Percentiles rank a stretch among this genome's conserved stretches.
Evolutionary conservation across 1,284 basidiomycete genomes (phyloP).

Genomic region (Ganoderma multipileum): DNA sequence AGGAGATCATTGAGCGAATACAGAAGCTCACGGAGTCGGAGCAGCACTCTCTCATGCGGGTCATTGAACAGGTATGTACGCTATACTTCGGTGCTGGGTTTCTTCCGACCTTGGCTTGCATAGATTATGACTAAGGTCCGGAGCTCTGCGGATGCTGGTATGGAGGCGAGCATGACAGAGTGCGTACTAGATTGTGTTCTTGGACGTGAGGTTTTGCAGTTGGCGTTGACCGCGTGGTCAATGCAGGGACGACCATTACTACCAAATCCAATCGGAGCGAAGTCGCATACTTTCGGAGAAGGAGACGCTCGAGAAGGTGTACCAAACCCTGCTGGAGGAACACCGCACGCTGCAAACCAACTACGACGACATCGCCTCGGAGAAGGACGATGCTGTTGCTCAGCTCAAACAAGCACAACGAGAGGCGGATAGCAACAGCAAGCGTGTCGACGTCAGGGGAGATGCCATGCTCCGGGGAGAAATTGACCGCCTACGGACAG

Average conservation of each 20-base stretch:
- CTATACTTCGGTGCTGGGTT: too few relatives aligned
- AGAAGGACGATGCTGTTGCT: constrained; percentile 73
- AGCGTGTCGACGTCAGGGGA: constrained; percentile 66
- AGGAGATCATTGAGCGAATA: constrained; percentile 85
- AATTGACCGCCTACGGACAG: constrained; percentile 78
- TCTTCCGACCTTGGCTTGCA: not conserved
- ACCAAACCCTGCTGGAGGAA: constrained; percentile 78
- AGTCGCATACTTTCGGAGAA: constrained; percentile 80
- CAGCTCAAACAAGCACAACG: constrained; percentile 63
- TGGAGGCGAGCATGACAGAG: constrained; percentile 78
- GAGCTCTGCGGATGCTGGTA: constrained; percentile 49
- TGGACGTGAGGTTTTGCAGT: not conserved
- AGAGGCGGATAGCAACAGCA: constrained; percentile 61
- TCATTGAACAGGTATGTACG: constrained; percentile 76
- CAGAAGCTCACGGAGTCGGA: constrained; percentile 80
- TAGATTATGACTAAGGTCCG: constrained; percentile 80
- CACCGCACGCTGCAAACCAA: constrained; percentile 76
- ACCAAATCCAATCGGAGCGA: constrained; percentile 81
- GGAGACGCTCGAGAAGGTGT: constrained; percentile 81
- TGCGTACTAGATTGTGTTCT: constrained; percentile 44
- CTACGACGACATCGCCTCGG: constrained; percentile 71
- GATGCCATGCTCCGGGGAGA: constrained; percentile 78
- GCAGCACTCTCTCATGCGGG: constrained; percentile 86
- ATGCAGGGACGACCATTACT: constrained; percentile 83
- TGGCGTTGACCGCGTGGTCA: not conserved